Evolutionary conservation across 139 green algal genomes (phyloP).

Genomic region (Tetradesmus lagerheimii): DNA sequence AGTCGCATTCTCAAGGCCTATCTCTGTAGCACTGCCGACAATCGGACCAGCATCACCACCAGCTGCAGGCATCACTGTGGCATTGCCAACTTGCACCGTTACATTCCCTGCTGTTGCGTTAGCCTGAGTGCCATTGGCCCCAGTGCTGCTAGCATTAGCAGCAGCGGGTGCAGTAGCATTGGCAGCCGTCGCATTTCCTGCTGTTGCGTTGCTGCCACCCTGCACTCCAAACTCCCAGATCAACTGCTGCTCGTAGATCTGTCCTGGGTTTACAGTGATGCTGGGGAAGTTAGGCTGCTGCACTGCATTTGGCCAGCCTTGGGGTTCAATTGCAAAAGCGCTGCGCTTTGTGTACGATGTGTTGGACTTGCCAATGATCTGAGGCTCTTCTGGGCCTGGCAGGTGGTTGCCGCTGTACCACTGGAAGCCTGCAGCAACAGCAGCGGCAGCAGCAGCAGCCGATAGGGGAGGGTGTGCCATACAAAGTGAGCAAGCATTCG

Average conservation of each 20-base stretch:
- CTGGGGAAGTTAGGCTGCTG: constrained; percentile 22
- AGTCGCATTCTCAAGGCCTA: background rate
- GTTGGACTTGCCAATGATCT: background rate
- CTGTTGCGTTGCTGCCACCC: background rate
- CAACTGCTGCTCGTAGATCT: constrained; percentile 36
- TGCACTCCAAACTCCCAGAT: constrained; percentile 5
- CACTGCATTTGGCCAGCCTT: constrained; percentile 14
- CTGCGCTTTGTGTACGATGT: background rate
- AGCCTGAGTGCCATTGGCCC: background rate
- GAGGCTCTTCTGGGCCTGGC: background rate
- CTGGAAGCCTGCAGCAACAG: constrained; percentile 12
- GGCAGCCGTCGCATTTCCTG: background rate
- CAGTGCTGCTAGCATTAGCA: background rate
- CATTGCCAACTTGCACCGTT: background rate
- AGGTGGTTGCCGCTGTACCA: constrained; percentile 41
- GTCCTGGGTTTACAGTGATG: constrained; percentile 7
- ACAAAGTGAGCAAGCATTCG: no score
- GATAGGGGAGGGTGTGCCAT: no score
- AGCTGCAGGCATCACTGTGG: background rate
- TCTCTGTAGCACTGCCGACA: background rate
- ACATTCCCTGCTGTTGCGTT: background rate
- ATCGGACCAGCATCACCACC: background rate
- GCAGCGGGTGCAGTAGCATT: background rate
- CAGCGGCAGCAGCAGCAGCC: background rate
- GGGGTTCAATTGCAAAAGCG: constrained; percentile 26